Base-by-base conservation (phyloP, 139 green algal species). In the Penium margaritaceum region DNA sequence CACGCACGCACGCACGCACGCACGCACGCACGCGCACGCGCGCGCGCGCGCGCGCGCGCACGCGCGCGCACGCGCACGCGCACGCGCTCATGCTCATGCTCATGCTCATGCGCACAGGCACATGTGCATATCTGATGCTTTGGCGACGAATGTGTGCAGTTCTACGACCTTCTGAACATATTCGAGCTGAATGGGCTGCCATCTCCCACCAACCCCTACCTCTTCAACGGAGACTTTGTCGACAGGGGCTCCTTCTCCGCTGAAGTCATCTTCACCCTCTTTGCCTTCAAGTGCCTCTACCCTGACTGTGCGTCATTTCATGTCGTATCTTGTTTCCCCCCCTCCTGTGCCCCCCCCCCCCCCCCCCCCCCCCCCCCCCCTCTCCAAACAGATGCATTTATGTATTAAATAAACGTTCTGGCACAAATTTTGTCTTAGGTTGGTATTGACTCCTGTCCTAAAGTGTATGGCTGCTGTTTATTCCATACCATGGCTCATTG, bases 181-280 rank as follows among this genome's bases (percentile, higher is more conserved):
- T 99, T 92, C 65, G 82, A 95, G 36, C 71, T 98, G 33, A 96
- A 97, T 74, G 93, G 94, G 0, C 33, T 85, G 35, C 94, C 94
- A 12, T 88, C 78, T 5, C 27, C 83, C 14, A 78, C 85, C 21
- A 97, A 97, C 80, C 92, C 92, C 3, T 99, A 98, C 88, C 77
- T 99, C 2, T 99, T 99, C 85, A 99, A 98, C 60, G 94, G 93
- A 36, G 92, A 96, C 85, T 97, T 97, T 84, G 92, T 98, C 53
- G 94, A 98, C 81, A 87, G 94, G 34, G 93, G 93, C 5, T 92
- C 84, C 7, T 97, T 91, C 73, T 91, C 83, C 30, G 79, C 90
- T 36, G 94, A 99, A 78, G 89, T 96, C 55, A 96, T 98, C 36
- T 67, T 98, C 58, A 89, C 91, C 9, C 87, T 98, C 77, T 82